Base-by-base conservation (phyloP, 257 asterid genomes). In the Rauvolfia tetraphylla region DNA sequence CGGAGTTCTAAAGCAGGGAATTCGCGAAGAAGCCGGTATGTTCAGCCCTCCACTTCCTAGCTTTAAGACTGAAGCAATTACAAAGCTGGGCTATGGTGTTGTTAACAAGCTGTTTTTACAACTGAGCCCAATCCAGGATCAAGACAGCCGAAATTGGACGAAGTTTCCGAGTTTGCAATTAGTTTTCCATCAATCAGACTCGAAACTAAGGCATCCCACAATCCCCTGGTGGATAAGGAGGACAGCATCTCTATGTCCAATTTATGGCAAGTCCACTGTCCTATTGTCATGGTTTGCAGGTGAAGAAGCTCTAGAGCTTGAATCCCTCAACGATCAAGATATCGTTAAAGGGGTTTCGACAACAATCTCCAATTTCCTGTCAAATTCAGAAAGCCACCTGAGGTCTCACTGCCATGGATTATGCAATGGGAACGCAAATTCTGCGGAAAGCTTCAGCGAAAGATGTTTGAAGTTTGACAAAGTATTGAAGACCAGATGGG, bases 201-300 rank as follows among this genome's bases (percentile, higher is more conserved):
- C 86, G 11, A 85, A 77, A 1, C 42, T 41, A 1, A 79, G 75
- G 77, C 76, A 82, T 79, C 83, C 87, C 17, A 80, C 85, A 65
- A 87, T 90, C 38, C 98, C 98, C 0, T 74, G 81, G 25, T 93
- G 98, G 98, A 89, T 92, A 71, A 84, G 97, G 63, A 89, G 78
- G 77, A 88, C 98, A 13, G 85, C 96, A 0, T 78, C 86, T n/a
- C 1, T 87, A 2, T 59, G 65, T 72, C 97, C 97, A 54, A 86
- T 93, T 34, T 88, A 93, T 61, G 74, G 78, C 58, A 82, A 76
- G 29, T 90, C 98, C 2, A 85, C 85, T 31, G 84, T 81, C 2
- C 78, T 90, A 1, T 49, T 92, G 11, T 78, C 96, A 6, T 93
- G 97, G 97, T 90, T 93, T 75, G 90, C 98, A 0, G 98, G 98